A percentile compares a stretch with the other conserved stretches of the same genome.
phyloP scores from a whole-genome alignment of 1,139 yeast species.

The Saccharomyces hybrid region DNA sequence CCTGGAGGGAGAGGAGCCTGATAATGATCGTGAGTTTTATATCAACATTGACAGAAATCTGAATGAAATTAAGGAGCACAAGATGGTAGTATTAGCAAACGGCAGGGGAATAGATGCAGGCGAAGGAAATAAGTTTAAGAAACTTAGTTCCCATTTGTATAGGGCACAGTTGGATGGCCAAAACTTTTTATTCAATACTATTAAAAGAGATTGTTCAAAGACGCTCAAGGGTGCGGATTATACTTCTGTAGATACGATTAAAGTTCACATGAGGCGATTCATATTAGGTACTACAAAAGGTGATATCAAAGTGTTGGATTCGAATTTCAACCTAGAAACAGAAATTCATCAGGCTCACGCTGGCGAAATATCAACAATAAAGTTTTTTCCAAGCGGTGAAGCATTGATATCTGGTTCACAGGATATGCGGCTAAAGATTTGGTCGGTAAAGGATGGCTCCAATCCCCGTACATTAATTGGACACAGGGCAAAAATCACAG shows the following conservation, averaged over 20 bases:
- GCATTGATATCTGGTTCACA: constrained; percentile 50
- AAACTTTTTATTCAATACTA: constrained; percentile 12
- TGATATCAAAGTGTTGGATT: constrained; percentile 27
- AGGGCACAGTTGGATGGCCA: constrained; percentile 12
- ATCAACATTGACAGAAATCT: constrained; percentile 33
- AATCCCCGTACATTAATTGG: constrained; percentile 44
- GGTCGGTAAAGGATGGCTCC: constrained; percentile 45
- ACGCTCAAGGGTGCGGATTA: constrained; percentile 4
- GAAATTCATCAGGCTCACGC: constrained; percentile 40
- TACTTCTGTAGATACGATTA: constrained; percentile 9
- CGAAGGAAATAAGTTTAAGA: constrained; percentile 11
- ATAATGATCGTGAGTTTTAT: constrained; percentile 36
- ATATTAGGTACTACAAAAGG: constrained; percentile 44
- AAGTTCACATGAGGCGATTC: constrained; percentile 3
- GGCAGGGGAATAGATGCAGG: constrained; percentile 10
- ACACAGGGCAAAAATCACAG: constrained; percentile 43
- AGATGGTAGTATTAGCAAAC: constrained; percentile 1
- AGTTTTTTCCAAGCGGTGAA: constrained; percentile 53
- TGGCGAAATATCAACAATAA: constrained; percentile 36
- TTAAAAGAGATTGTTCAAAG: constrained; percentile 7
- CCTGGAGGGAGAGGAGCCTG: constrained; percentile 33
- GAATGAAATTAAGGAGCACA: constrained; percentile 30
- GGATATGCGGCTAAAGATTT: constrained; percentile 51
- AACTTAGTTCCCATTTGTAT: constrained; percentile 6
- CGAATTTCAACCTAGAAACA: constrained; percentile 11